These are phyloP conservation scores for Xylaria sp. DNA, from an alignment of 2,329 filamentous ascomycete genomes.

Conservation along the genomic window DNA sequence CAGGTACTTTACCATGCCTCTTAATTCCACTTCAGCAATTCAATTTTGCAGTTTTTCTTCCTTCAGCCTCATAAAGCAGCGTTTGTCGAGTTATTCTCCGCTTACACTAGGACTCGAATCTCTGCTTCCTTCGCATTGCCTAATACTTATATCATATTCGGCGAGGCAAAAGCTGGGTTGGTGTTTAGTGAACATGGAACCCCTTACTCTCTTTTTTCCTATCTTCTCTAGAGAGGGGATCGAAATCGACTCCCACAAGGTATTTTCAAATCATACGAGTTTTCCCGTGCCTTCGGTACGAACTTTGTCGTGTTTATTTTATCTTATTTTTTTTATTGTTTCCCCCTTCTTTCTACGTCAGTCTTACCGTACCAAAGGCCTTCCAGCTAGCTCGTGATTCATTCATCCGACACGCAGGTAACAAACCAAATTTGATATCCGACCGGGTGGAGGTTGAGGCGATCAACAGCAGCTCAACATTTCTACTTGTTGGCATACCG, in stretches of 20 bases:
- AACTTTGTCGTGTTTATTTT: background rate
- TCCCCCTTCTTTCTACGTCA: background rate
- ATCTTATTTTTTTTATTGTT: background rate
- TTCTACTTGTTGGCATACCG: background rate
- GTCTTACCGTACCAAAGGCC: background rate
- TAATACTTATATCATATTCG: background rate
- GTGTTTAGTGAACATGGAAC: conserved; percentile 33
- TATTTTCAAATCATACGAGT: background rate
- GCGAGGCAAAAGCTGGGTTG: background rate
- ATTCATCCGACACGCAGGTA: background rate
- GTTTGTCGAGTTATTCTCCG: background rate
- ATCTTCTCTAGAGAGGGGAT: background rate
- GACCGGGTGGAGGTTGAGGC: background rate
- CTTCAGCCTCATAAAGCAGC: background rate
- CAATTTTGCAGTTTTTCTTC: background rate
- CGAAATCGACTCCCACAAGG: background rate
- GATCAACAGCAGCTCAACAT: conserved; percentile 11
- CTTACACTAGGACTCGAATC: background rate
- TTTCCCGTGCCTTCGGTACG: background rate
- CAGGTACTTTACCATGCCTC: background rate
- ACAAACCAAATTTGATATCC: conserved; percentile 1
- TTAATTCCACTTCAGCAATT: background rate
- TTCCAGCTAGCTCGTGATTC: background rate
- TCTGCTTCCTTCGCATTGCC: background rate
- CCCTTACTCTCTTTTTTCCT: conserved; percentile 5